These are phyloP conservation scores for Apiotrichum veenhuisii DNA, from an alignment of 1,284 basidiomycete species.

Conservation along the genomic window DNA sequence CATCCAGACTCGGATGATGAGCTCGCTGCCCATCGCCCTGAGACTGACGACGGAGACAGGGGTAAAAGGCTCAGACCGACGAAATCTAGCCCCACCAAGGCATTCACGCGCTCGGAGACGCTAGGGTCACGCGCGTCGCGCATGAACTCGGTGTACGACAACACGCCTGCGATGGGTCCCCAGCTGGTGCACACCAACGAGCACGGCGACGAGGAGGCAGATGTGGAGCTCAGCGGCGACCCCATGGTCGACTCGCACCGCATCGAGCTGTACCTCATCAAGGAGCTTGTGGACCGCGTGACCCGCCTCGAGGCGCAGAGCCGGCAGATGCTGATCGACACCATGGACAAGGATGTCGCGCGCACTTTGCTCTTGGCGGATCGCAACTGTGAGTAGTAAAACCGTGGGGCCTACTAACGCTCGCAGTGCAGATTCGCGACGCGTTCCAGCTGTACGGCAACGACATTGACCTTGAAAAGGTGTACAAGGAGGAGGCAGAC, in stretches of 20 bases:
- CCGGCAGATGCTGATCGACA: slow-evolving; percentile 41
- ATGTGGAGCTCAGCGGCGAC: neutral
- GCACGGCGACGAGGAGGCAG: neutral
- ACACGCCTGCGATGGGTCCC: neutral
- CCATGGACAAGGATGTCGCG: slow-evolving; percentile 39
- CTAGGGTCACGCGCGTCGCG: neutral
- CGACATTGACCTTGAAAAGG: slow-evolving; percentile 3
- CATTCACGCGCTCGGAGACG: neutral
- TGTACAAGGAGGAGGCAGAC: neutral
- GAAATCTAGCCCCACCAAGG: too few relatives aligned
- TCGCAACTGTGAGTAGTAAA: slow-evolving; percentile 33
- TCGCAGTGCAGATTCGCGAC: slow-evolving; percentile 38
- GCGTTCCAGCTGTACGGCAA: slow-evolving; percentile 21
- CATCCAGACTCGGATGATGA: too few relatives aligned
- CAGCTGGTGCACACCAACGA: neutral
- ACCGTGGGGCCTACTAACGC: neutral
- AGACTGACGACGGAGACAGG: neutral
- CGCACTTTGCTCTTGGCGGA: slow-evolving; percentile 42
- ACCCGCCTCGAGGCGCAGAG: slow-evolving; percentile 39
- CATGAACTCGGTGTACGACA: neutral
- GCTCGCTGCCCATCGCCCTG: too few relatives aligned
- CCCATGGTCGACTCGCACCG: neutral
- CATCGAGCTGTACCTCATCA: slow-evolving; percentile 29
- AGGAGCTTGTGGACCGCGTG: slow-evolving; percentile 32
- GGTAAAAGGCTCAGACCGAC: too few relatives aligned